Base-by-base conservation (phyloP, 345 rosid species). In the Cochlearia excelsa region DNA sequence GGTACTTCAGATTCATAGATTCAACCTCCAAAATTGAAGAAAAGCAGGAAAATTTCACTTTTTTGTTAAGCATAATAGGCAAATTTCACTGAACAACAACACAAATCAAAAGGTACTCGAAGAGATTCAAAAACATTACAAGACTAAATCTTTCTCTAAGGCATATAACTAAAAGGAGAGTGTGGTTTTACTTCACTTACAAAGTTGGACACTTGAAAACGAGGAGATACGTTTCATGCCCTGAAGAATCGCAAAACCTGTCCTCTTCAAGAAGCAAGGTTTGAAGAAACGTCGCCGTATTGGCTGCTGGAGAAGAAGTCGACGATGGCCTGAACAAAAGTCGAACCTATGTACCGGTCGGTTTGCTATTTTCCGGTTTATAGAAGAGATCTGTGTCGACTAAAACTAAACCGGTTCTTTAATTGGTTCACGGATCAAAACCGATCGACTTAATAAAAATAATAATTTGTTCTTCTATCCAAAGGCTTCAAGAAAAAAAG, bases 151-250 rank as follows among this genome's bases (percentile, higher is more conserved):
- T 16, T 16, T 16, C 23, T 16, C 23, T 16, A 16, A 16, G 23
- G 23, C 23, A 16, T 16, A 16, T 16, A 16, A 16, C 30, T 7
- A 5, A 6, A 35, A n/a, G 4, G 54, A 28, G 4, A 16, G 39
- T 26, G 5, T 38, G 7, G 35, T 33, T 33, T 16, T 30, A 16
- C 4, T 31, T 9, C 6, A 57, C 74, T 63, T 64, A 64, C 70
- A 64, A 38, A 57, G 16, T 43, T 48, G 7, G 60, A 54, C 30
- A 54, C 52, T 27, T 55, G 46, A 3, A 54, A 71, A 47, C 30
- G 54, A 60, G 63, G 67, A 59, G 70, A 61, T 61, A 46, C 42
- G 52, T 28, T 49, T 66, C 71, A 71, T 71, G 70, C 60, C 60
- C 75, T 51, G 45, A 33, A 16, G 23, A 16, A 16, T 16, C 23